These are phyloP conservation scores for Mortierella sp. DNA, from an alignment of 371 early-diverging fungal species.

Conservation along the genomic window DNA sequence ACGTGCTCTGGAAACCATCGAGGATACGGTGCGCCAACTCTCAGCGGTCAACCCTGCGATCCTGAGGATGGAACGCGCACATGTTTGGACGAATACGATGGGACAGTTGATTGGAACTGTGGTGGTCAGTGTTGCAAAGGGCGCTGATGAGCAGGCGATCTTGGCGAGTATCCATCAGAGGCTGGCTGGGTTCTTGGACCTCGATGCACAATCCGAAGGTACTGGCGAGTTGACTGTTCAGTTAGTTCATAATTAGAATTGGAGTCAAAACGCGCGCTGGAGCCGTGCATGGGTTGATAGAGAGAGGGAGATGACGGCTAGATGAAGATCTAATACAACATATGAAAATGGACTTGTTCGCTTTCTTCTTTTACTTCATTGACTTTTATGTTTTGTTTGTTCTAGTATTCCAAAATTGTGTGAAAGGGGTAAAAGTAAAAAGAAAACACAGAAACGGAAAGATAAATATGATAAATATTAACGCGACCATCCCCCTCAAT, in stretches of 20 bases:
- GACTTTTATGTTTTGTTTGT: neutral
- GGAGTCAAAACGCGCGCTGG: no score
- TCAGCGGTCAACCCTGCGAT: slow-evolving; percentile 66
- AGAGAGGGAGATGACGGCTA: neutral
- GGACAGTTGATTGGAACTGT: slow-evolving; percentile 72
- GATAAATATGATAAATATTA: no score
- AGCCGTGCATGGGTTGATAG: neutral
- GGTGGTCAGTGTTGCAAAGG: slow-evolving; percentile 64
- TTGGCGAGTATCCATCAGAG: slow-evolving; percentile 67
- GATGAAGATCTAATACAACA: no score
- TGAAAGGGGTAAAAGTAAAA: neutral
- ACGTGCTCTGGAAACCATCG: slow-evolving; percentile 34
- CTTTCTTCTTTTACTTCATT: neutral
- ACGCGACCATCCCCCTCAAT: neutral
- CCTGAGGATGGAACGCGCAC: slow-evolving; percentile 63
- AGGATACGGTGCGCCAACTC: slow-evolving; percentile 53
- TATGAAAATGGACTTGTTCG: neutral
- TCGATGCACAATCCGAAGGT: slow-evolving; percentile 50
- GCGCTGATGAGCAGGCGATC: slow-evolving; percentile 68
- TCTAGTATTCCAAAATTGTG: neutral
- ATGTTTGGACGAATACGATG: slow-evolving; percentile 77
- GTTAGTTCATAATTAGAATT: slow-evolving; percentile 28
- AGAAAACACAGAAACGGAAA: no score
- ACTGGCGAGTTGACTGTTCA: slow-evolving; percentile 69
- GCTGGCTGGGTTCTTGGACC: slow-evolving; percentile 64